These are phyloP conservation scores for Aureoboletus auriporus DNA, from an alignment of 768 basidiomycete species.

Conservation along the genomic window DNA sequence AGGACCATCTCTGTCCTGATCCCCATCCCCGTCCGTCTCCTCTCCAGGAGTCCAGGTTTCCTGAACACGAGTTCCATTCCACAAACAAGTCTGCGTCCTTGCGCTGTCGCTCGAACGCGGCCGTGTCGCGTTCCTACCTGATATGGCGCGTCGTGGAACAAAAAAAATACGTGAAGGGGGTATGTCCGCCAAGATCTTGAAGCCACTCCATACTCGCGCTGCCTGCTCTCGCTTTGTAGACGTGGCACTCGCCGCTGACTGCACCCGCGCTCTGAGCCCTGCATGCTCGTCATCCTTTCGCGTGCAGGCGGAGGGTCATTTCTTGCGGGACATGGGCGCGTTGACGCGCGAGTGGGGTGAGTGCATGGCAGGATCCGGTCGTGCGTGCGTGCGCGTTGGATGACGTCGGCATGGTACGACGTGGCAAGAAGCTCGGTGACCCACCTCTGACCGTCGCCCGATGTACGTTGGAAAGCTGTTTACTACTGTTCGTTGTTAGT, in stretches of 20 bases:
- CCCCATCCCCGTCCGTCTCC: constrained; percentile 42
- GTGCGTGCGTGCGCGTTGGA: constrained; percentile 28
- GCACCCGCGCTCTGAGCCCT: constrained; percentile 97
- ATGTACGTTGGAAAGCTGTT: too few species aligned
- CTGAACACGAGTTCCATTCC: constrained; percentile 66
- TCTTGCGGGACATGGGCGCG: constrained; percentile 75
- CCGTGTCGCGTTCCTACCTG: constrained; percentile 60
- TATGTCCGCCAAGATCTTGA: constrained; percentile 87
- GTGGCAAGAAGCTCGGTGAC: too few species aligned
- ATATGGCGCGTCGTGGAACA: neutral
- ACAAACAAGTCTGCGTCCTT: constrained; percentile 69
- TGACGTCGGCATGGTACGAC: constrained; percentile 25
- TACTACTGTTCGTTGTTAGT: too few species aligned
- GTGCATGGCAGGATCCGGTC: constrained; percentile 42
- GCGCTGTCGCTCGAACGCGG: constrained; percentile 74
- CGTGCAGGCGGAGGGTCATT: constrained; percentile 77
- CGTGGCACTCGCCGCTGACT: constrained; percentile 98
- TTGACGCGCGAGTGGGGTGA: constrained; percentile 50
- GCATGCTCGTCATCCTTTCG: constrained; percentile 99
- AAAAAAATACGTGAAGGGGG: constrained; percentile 17
- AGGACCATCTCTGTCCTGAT: constrained; percentile 33
- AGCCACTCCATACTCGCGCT: constrained; percentile 93
- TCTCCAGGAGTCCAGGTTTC: constrained; percentile 51
- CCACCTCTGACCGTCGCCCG: too few species aligned
- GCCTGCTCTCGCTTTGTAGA: constrained; percentile 92